phyloP scores from a whole-genome alignment of 352 stramenopile species.

The Blastocystis sp. region DNA sequence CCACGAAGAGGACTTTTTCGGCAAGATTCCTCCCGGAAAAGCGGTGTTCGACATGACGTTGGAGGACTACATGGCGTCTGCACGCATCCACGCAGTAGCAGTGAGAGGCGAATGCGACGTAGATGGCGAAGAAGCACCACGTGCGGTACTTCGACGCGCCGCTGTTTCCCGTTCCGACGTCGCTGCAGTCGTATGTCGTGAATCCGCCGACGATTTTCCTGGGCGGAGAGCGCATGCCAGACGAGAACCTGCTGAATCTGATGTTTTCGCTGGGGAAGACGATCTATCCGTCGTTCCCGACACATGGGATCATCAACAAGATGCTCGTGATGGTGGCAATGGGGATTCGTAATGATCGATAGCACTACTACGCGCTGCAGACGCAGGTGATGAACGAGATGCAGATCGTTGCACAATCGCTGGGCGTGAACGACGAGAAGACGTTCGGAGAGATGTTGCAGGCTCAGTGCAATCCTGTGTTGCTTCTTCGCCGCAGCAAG shows the following conservation, averaged over 20 bases:
- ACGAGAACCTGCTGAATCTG: background rate
- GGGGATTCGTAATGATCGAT: background rate
- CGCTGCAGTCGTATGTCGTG: background rate
- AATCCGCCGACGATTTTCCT: background rate
- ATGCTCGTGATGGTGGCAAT: background rate
- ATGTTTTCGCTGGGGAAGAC: background rate
- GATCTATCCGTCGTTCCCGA: background rate
- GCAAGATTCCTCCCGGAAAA: background rate
- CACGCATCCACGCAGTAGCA: background rate
- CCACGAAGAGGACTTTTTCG: background rate
- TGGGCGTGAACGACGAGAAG: background rate
- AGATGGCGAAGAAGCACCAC: background rate
- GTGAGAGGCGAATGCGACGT: background rate
- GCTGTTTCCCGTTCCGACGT: background rate
- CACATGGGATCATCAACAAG: background rate
- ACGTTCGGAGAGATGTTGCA: background rate
- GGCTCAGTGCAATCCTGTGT: background rate
- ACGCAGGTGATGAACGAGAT: slow-evolving; percentile 47
- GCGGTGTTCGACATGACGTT: background rate
- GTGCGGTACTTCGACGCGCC: background rate
- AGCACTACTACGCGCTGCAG: slow-evolving; percentile 24
- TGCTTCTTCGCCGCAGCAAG: background rate
- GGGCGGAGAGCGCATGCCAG: background rate
- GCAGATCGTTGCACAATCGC: background rate
- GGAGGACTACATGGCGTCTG: background rate